phyloP scores from a whole-genome alignment of 2,329 filamentous ascomycete species.

The Diaporthe capsici region DNA sequence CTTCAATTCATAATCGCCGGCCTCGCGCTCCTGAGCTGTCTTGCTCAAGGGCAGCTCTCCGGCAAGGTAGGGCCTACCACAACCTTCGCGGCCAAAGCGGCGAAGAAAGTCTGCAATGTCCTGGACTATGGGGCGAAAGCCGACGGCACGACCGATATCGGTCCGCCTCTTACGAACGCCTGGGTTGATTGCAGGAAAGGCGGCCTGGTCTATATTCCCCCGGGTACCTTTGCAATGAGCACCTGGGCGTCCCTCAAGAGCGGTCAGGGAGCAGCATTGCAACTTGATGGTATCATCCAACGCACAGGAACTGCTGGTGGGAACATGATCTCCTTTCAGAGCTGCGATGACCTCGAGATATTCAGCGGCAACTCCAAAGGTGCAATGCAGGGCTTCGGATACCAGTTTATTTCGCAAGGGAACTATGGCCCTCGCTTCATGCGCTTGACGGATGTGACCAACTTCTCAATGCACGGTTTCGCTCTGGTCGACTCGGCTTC shows the following conservation, averaged over 20 bases:
- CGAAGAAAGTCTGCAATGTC: conserved; percentile 64
- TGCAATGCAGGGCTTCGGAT: conserved; percentile 64
- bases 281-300: conserved; percentile 56
- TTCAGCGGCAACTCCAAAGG: conserved; percentile 58
- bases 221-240: conserved; percentile 42
- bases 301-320: conserved; percentile 43
- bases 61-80: conserved; percentile 61
- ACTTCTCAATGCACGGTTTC: conserved; percentile 64
- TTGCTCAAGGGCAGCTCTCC: conserved; percentile 52
- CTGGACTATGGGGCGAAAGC: conserved; percentile 66
- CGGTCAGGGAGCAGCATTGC: conserved; percentile 44
- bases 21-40: conserved; percentile 5
- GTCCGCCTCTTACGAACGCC: conserved; percentile 61
- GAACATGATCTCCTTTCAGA: conserved; percentile 43
- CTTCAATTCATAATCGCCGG: not conserved
- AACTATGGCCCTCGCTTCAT: conserved; percentile 59
- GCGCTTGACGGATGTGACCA: conserved; percentile 57
- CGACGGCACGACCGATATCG: conserved; percentile 65
- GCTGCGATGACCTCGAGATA: conserved; percentile 60
- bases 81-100: conserved; percentile 56
- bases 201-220: conserved; percentile 50
- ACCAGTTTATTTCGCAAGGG: conserved; percentile 55
- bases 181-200: conserved; percentile 65
- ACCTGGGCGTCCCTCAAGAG: conserved; percentile 41
- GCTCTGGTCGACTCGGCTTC: conserved; percentile 58